Base-by-base conservation (phyloP, 202 grass and related monocot species). In the Eragrostis tef region DNA sequence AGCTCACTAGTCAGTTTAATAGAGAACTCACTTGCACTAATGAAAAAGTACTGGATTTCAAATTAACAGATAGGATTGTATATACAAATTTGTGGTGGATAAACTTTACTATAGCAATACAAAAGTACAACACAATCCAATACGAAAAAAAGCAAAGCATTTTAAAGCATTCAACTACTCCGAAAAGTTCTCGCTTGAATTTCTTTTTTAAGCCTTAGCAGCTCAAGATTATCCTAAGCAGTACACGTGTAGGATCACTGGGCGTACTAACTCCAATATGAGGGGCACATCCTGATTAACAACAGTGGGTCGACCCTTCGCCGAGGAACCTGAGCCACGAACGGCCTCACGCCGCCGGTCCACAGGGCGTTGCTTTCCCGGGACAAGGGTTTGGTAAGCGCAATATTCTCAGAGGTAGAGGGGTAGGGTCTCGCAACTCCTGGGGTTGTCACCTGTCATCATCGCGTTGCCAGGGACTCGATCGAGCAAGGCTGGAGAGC, bases 311-410 rank as follows among this genome's bases (percentile, higher is more conserved):
- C 75, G 81, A 67, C 66, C 87, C 78, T 77, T 31, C 49, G 25
- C 29, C 41, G 44, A 48, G 34, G 21, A 83, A 79, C 56, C 62
- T 57, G 74, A 86, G 74, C 88, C 68, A 89, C 79, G 24, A 86
- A 79, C 14, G 17, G 49, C 50, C 3, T 83, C 49, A 1, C 20
- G 75, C 44, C 34, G 27, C 71, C 25, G 19, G 63, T 36, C 44
- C 53, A 70, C 47, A 53, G 31, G 21, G 53, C 68, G 74, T 83
- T 54, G 83, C 88, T 90, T 74, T 90, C 68, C 84, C 26, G 74
- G 69, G 74, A 79, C 79, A 86, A 44, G 84, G 84, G 88, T 90
- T 90, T 90, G 84, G 88, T 90, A 70, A 79, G 80, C 67, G 79
- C 88, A 86, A 74, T 79, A 74, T 58, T 79, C 73, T 62, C 0